Base-by-base conservation (phyloP, 2,329 filamentous ascomycete species). In the Colletotrichum sp. region DNA sequence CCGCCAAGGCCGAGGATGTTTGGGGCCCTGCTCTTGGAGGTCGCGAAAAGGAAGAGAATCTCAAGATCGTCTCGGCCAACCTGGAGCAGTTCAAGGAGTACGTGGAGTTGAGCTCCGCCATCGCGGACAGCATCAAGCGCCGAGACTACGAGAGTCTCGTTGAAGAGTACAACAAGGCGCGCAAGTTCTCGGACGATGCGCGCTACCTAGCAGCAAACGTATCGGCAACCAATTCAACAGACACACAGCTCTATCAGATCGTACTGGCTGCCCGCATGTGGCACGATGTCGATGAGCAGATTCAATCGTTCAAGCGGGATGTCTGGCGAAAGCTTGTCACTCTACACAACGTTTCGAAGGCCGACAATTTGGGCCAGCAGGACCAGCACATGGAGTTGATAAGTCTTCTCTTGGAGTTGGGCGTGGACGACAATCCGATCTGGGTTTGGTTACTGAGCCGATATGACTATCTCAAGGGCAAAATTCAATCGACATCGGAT, bases 1-100 rank as follows among this genome's bases (percentile, higher is more conserved):
- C 95, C 1, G 94, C 96, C 76, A 98, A 98, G 84, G 97, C 96
- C 0, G 96, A 99, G 84, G 97, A 99, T 81, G 94, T 99, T 10
- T 99, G 98, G 96, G 97, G 97, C 0, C 97, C 97, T 3, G 96
- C 97, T 2, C 85, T 99, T 48, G 95, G 96, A 65, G 97, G 97
- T 5, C 92, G 95, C 32, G 96, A 99, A 80, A 96, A 96, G 82
- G 97, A 99, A 81, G 94, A 96, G 82, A 93, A 93, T 77, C 88
- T 99, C 71, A 98, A 96, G 83, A 90, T 92, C 1, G 92, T 98
- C 10, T 89, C 96, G 26, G 90, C 90, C 10, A 93, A 94, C 16
- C 89, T 99, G 64, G 94, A 97, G 77, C 92, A 92, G 77, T 94
- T 97, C 83, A 94, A 93, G 76, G 93, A 94, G 39, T 92, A 97